Evolutionary conservation across 202 grass and related monocot species (phyloP).

Genomic region (Bolboschoenoplectus hybrid): DNA sequence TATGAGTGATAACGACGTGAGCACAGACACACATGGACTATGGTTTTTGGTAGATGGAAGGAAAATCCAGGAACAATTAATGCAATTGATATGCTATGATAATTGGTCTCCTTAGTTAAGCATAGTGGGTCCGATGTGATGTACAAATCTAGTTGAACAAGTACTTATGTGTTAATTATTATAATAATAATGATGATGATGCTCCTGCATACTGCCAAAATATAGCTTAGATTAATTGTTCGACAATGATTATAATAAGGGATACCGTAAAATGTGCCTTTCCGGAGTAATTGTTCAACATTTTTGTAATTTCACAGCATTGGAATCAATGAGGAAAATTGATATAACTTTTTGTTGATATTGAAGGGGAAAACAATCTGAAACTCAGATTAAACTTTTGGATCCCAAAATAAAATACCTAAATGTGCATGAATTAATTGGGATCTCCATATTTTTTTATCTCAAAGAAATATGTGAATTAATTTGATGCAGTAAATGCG

Average conservation of each 20-base stretch:
- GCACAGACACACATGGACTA: neutral
- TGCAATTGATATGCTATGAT: neutral
- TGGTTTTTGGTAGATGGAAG: neutral
- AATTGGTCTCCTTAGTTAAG: constrained; percentile 6
- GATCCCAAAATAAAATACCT: neutral
- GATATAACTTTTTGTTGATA: neutral
- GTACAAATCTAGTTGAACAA: neutral
- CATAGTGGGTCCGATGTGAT: constrained; percentile 16
- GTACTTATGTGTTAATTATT: neutral
- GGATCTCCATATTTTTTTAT: too few relatives aligned
- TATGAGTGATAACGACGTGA: neutral
- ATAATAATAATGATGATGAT: neutral
- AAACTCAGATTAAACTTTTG: neutral
- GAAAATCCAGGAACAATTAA: constrained; percentile 20
- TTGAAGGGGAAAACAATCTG: too few relatives aligned
- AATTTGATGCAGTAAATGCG: constrained; percentile 60
- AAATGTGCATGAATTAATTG: neutral
- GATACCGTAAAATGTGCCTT: neutral
- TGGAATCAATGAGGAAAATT: neutral
- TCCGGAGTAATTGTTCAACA: neutral
- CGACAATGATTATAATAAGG: neutral
- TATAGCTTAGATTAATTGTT: neutral
- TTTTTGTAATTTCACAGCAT: neutral
- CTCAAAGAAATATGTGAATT: neutral
- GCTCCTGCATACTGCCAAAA: neutral